Evolutionary conservation across 2,329 filamentous ascomycete species (phyloP), one percentile per base, ranked within the genome.

Genomic region (Phoma sp.): DNA sequence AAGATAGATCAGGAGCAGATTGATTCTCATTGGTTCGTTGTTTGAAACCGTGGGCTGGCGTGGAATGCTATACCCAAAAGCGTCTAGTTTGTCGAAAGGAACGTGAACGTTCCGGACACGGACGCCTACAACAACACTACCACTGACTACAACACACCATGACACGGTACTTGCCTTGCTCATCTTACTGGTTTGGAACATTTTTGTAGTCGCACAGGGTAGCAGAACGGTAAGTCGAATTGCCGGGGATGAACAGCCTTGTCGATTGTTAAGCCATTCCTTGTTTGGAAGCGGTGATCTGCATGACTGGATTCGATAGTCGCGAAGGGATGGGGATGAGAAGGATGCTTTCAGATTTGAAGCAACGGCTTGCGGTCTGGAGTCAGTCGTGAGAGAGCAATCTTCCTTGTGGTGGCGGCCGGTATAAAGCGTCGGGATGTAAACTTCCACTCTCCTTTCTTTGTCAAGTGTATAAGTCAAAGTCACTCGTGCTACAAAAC

Each of bases 91-190:
- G 42, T 25, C 42, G 36, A n/a, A 21, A 47, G 49, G 49, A 53
- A 53, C 42, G 30, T 47, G 37, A 47, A 12, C 15, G 29, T 53
- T 53, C 49, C 49, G 49, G 25, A 28, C 46, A 9, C 12, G 29
- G 36, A 7, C n/a, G 11, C 23, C 9, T 40, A 48, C 37, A 33
- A 15, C 21, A 20, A 34, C 21, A 48, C 46, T 47, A 47, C 34
- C 18, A 37, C 25, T 29, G 21, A 34, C 29, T 49, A 37, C 38
- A 21, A 28, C 3, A 25, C 37, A 36, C 15, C 28, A 37, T 23
- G 23, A 30, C 25, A 33, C 40, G 47, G 47, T 14, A 51, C 26
- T 39, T 43, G 33, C 40, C 47, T 23, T 43, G 47, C 26, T 43
- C 47, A 43, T 45, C 32, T 30, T 33, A 32, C 26, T 26, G 40